Evolutionary conservation across 805 yeast species (phyloP).

Genomic region (Kuraishia ogatae): DNA sequence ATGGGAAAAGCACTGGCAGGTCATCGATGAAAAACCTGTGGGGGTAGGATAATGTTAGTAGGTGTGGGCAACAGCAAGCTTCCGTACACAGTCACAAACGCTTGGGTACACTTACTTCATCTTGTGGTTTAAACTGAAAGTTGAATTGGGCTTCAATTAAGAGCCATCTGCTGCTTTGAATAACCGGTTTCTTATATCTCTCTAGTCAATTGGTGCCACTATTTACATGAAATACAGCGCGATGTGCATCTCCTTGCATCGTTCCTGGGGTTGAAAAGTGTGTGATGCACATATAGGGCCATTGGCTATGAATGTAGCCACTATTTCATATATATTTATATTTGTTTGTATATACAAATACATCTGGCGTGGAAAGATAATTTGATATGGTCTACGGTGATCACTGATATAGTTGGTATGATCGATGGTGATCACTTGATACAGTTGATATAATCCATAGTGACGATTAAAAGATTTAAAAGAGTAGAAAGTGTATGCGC

Average conservation of each 20-base stretch:
- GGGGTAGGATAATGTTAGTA: background rate
- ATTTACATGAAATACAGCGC: background rate
- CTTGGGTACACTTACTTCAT: conserved; percentile 5
- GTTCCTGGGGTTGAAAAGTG: background rate
- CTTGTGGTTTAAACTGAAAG: background rate
- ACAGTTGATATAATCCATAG: background rate
- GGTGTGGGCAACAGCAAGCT: no score
- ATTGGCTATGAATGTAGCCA: background rate
- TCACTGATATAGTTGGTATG: no score
- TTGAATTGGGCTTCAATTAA: no score
- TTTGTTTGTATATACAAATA: background rate
- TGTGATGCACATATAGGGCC: background rate
- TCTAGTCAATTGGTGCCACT: background rate
- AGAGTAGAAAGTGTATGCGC: no score
- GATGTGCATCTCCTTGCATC: background rate
- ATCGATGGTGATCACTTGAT: background rate
- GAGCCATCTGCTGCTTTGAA: no score
- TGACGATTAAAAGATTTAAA: no score
- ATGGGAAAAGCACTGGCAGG: conserved; percentile 90
- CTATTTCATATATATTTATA: background rate
- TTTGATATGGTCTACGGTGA: no score
- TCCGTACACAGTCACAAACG: no score
- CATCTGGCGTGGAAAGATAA: no score
- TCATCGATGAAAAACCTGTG: conserved; percentile 86
- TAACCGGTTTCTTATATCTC: background rate